Evolutionary conservation across 73 alveolate species (phyloP), one percentile per base, ranked within the genome.

Genomic region (Paramecium tetraurelia): DNA sequence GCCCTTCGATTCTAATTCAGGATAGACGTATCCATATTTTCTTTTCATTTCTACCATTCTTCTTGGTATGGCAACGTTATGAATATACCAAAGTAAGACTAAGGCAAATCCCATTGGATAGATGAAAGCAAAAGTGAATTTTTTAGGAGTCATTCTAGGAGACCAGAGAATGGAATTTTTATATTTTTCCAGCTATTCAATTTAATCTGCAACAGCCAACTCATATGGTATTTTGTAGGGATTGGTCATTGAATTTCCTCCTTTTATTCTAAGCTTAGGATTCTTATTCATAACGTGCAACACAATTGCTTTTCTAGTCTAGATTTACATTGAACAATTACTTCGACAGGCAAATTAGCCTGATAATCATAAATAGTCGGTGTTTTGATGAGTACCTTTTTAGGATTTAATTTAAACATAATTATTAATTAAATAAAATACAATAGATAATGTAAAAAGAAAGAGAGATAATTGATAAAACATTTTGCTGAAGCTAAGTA

Each of bases 191-290:
- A 70, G 58, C 46, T 40, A 43, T 16, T 89, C 94, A 24, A 77
- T 44, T 72, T 85, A 70, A 44, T 89, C 94, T 70, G 94, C 90
- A 6, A 89, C 18, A 22, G 87, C 87, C 11, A 89, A 77, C 31
- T 89, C 94, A 29, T 89, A 89, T 18, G 94, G 86, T 27, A 70
- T 77, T 27, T 89, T 89, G 53, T 89, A 89, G 14, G 94, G 94
- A 46, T 89, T 89, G 7, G 86, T 89, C 58, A 70, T 44, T 44
- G 94, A 71, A 29, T 58, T 89, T 44, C 94, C 94, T 41, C 94
- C 94, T 7, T 89, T 89, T 8, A 89, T 83, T 31, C 38, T 38
- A 41, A 89, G 75, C 16, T 70, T 36, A 4, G 94, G 94, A 58
- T 89, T 22, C 22, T 50, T 48, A 27, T 89, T 46, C 87, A 89